Evolutionary conservation across 2,329 filamentous ascomycete genomes (phyloP).

Genomic region (Endothia cerciana): DNA sequence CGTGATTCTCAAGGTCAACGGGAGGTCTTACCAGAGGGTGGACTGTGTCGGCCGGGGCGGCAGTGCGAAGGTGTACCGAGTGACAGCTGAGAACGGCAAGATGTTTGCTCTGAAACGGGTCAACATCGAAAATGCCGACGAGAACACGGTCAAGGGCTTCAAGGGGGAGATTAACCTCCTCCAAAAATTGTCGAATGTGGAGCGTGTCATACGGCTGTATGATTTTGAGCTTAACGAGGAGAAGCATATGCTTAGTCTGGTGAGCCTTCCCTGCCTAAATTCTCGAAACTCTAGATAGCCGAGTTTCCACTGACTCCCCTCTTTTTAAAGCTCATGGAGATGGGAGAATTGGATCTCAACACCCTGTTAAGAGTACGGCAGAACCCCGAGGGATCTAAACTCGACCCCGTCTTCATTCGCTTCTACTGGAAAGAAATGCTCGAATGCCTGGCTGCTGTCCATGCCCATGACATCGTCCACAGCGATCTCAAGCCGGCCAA

Average conservation of each 20-base stretch:
- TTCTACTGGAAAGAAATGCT: conserved; percentile 99
- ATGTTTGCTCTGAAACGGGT: conserved; percentile 94
- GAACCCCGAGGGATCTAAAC: conserved; percentile 71
- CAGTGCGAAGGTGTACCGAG: conserved; percentile 91
- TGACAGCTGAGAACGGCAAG: conserved; percentile 96
- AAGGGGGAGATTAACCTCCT: conserved; percentile 95
- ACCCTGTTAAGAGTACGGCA: conserved; percentile 77
- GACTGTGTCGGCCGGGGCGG: conserved; percentile 91
- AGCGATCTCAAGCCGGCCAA: conserved; percentile 97
- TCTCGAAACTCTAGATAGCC: neutral
- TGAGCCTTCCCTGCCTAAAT: conserved; percentile 48
- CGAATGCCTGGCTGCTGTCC: conserved; percentile 88
- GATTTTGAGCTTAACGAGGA: conserved; percentile 94
- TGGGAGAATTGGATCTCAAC: conserved; percentile 92
- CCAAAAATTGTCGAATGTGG: conserved; percentile 78
- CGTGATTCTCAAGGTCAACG: conserved; percentile 85
- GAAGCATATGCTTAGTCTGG: conserved; percentile 84
- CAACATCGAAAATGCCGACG: conserved; percentile 86
- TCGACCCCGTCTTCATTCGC: conserved; percentile 91
- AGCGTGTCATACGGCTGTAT: conserved; percentile 86
- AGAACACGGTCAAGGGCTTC: conserved; percentile 80
- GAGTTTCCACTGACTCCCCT: conserved; percentile 3
- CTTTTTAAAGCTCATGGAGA: conserved; percentile 81
- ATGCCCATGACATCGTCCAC: conserved; percentile 90
- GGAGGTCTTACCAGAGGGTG: conserved; percentile 85